phyloP scores from a whole-genome alignment of 139 green algal species.

The Chlorella sp. region DNA sequence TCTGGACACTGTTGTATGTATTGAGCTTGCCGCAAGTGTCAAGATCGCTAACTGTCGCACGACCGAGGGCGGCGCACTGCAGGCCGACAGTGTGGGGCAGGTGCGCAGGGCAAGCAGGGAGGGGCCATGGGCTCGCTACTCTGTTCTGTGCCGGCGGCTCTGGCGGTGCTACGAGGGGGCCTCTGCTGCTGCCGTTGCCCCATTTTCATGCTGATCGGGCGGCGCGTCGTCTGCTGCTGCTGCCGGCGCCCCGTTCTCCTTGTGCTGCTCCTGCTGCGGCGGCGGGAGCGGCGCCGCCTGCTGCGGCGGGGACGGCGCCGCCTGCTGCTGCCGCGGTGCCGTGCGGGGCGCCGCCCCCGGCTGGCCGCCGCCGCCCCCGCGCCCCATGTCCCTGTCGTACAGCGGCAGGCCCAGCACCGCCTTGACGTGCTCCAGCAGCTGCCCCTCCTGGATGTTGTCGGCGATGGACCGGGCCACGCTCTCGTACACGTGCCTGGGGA shows the following conservation, averaged over 20 bases:
- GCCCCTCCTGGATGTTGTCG: slow-evolving; percentile 55
- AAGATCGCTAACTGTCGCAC: too few relatives aligned
- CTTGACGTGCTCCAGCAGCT: slow-evolving; percentile 40
- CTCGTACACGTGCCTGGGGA: slow-evolving; percentile 75
- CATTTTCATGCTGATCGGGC: not conserved
- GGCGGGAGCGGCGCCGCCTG: not conserved
- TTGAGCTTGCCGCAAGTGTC: too few relatives aligned
- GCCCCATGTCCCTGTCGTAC: slow-evolving; percentile 27
- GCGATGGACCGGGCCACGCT: slow-evolving; percentile 51
- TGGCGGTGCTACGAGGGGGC: not conserved
- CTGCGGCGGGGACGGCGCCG: not conserved
- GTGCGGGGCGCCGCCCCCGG: not conserved
- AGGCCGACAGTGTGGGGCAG: too few relatives aligned
- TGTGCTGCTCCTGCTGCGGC: not conserved
- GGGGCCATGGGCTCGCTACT: too few relatives aligned
- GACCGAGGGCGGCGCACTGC: too few relatives aligned
- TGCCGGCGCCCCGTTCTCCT: not conserved
- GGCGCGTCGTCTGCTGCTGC: not conserved
- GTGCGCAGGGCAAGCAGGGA: too few relatives aligned
- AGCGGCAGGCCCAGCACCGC: slow-evolving; percentile 1
- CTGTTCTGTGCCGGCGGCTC: not conserved
- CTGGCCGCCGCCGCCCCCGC: too few relatives aligned
- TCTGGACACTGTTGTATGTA: too few relatives aligned
- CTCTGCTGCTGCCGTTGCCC: not conserved
- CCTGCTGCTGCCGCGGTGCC: not conserved